Percentiles rank a stretch among this genome's conserved stretches.
Evolutionary conservation across 306 rosid species (phyloP).

Genomic region (Herpetospermum pedunculosum): DNA sequence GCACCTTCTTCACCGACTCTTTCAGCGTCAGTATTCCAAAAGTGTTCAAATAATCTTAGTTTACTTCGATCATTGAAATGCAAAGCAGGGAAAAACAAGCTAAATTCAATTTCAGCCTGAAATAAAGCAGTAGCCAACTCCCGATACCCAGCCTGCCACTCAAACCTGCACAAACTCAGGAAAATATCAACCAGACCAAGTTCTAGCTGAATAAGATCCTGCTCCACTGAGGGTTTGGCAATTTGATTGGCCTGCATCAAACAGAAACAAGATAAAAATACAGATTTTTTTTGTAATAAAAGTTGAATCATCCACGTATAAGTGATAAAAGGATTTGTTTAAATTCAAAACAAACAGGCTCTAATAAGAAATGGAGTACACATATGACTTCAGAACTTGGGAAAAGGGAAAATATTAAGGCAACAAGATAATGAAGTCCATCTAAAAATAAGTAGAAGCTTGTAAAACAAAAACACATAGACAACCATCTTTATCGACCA

Average conservation of each 20-base stretch:
- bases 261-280: neutral
- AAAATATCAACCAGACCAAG: conserved; percentile 88
- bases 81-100: conserved; percentile 83
- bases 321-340: neutral
- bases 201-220: conserved; percentile 56
- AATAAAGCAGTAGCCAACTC: conserved; percentile 83
- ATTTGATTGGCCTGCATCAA: conserved; percentile 40
- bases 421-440: neutral
- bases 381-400: neutral
- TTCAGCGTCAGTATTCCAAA: conserved; percentile 67
- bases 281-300: neutral
- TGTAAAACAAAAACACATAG: neutral
- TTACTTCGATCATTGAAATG: conserved; percentile 68
- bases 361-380: neutral
- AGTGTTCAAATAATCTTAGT: conserved; percentile 73
- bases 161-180: conserved; percentile 77
- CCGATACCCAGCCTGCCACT: conserved; percentile 91
- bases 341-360: neutral
- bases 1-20: conserved; percentile 95
- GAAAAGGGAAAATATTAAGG: neutral
- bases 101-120: conserved; percentile 95
- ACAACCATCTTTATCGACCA: neutral
- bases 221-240: conserved; percentile 35
- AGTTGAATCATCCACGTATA: neutral
- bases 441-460: neutral